Evolutionary conservation across 148 eudicot species (phyloP), one percentile per base, ranked within the genome.

Genomic region (Vaccinium darrowii): DNA sequence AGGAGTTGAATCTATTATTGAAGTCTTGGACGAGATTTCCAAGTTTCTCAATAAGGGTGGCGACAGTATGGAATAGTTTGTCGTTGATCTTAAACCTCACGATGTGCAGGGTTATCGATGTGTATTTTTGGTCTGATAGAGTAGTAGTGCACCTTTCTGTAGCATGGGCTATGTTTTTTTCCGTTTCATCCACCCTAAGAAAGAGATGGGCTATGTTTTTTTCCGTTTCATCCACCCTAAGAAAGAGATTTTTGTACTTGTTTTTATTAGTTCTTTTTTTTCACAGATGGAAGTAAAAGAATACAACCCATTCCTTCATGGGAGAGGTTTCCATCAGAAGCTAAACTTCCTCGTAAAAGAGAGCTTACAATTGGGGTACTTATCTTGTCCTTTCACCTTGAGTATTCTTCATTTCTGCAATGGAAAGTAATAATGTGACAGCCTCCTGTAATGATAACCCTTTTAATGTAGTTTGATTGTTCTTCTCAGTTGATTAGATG

Each of bases 221-320:
- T 6, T n/a, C 15, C 8, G 33, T n/a, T 57, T 80, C 57, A 30
- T 80, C 52, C 47, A 19, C 14, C 63, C 25, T 60, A 80, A 11
- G 50, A 82, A 69, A 10, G n/a, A 10, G 73, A 27, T 50, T 65
- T 39, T 23, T 3, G 27, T 83, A 36, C 39, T 58, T 83, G 56
- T 27, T 72, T 77, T 14, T 82, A 33, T 43, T 33, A 33, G 36
- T 21, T 58, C 83, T 84, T 57, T 81, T 72, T 79, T 11, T 88
- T 88, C 60, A 73, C 93, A 93, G 97, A 88, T 95, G 77, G 95
- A 94, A 82, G 85, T 88, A 78, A 90, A 88, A 79, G 94, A 92
- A 84, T 93, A 93, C 91, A 91, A 92, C 84, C 98, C 98, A 43
- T 65, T 91, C 86, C 93, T 87, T 87, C 97, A 95, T 71, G 91